A percentile compares a stretch with the other conserved stretches of the same genome.
Conservation (phyloP, 2,329 filamentous ascomycete species). For the Penicillium sp. region DNA sequence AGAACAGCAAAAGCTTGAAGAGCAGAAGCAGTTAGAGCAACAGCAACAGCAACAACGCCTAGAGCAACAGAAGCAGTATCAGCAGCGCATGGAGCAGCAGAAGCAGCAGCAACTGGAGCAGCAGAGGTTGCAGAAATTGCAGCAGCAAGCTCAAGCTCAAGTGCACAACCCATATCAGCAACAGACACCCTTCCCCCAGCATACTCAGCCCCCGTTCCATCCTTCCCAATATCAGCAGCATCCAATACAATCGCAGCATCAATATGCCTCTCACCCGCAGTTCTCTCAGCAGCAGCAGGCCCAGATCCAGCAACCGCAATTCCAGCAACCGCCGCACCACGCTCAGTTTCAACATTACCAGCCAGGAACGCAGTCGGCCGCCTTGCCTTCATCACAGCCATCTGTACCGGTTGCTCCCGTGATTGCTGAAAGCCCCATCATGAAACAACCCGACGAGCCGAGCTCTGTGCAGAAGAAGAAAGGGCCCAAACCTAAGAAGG, state of each 20-base stretch:
- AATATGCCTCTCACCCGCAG: constrained; percentile 18
- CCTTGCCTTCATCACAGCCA: constrained; percentile 7
- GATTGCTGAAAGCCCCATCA: constrained; percentile 1
- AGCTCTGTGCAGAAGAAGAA: constrained; percentile 24
- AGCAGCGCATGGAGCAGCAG: constrained; percentile 17
- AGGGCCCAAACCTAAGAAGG: constrained; percentile 17
- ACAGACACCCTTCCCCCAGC: constrained; percentile 20
- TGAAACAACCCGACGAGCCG: constrained; percentile 14
- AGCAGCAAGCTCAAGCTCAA: constrained; percentile 23
- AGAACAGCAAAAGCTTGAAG: constrained; percentile 15
- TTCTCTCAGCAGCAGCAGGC: constrained; percentile 17
- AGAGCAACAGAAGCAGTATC: constrained; percentile 17
- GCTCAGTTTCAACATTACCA: constrained; percentile 25
- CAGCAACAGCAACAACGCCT: constrained; percentile 14
- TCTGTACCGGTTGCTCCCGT: constrained; percentile 6
- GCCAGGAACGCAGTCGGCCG: constrained; percentile 16
- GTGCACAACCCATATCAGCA: constrained; percentile 26
- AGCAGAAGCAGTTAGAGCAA: constrained; percentile 16
- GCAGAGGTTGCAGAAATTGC: constrained; percentile 20
- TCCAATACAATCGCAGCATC: constrained; percentile 19
- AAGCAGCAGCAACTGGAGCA: constrained; percentile 18
- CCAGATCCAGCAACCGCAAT: constrained; percentile 7
- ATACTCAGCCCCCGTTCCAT: constrained; percentile 23
- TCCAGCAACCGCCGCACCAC: constrained; percentile 5
- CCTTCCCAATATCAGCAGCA: constrained; percentile 22